Evolutionary conservation across 495 filamentous ascomycete species (phyloP).

Genomic region (Evernia prunastri): DNA sequence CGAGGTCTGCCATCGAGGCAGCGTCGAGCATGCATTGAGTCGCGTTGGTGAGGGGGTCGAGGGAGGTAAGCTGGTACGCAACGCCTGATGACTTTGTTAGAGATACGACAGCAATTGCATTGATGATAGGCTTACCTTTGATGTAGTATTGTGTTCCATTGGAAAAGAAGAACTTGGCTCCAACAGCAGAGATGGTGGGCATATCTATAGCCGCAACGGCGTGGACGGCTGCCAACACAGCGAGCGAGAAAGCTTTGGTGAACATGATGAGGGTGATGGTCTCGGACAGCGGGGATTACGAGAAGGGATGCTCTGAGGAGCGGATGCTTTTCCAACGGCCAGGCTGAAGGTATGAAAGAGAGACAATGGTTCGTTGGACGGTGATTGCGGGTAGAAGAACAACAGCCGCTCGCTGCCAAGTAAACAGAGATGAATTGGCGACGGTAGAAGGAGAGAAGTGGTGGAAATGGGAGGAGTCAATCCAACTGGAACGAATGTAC

Average conservation of each 20-base stretch:
- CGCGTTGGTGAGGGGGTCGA: constrained; percentile 69
- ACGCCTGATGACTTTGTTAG: constrained; percentile 45
- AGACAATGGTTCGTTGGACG: not conserved
- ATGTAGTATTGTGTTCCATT: constrained; percentile 75
- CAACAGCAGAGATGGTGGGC: constrained; percentile 59
- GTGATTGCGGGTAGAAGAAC: constrained; percentile 4
- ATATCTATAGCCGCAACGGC: constrained; percentile 23
- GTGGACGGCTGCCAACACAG: constrained; percentile 10
- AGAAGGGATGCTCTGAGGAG: not conserved
- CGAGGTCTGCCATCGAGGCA: constrained; percentile 68
- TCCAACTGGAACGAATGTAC: not conserved
- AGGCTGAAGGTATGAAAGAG: not conserved
- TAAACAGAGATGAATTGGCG: constrained; percentile 3
- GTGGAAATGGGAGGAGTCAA: not conserved
- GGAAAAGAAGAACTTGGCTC: constrained; percentile 78
- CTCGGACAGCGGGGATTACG: not conserved
- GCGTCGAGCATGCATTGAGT: constrained; percentile 76
- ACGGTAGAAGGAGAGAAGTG: constrained; percentile 9
- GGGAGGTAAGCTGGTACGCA: constrained; percentile 59
- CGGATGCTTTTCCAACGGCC: not conserved
- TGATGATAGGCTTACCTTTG: constrained; percentile 51
- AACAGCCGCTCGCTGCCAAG: constrained; percentile 1
- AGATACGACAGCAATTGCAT: constrained; percentile 20
- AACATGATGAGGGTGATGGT: constrained; percentile 13
- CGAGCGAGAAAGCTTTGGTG: constrained; percentile 7